Base-by-base conservation (phyloP, 1,284 basidiomycete species). In the Irpex rosettiformis region DNA sequence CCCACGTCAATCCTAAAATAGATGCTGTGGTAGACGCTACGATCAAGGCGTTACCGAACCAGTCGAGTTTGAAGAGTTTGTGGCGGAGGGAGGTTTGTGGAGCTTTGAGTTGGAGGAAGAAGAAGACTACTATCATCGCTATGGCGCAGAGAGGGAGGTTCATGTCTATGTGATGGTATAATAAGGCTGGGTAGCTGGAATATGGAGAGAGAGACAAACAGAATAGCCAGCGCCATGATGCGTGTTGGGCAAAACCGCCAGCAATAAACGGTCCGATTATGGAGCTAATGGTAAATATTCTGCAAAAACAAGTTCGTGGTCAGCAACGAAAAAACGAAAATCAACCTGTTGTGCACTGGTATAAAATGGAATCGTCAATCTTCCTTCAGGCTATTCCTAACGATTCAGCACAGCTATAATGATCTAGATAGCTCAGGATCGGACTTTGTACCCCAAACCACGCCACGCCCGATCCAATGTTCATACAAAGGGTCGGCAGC, bases 51-150 rank as follows among this genome's bases (percentile, higher is more conserved):
- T 72, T 72, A 1, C 73, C 73, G 24, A 74, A 65, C 75, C 75
- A 77, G 61, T 79, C 76, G 21, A 78, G 67, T 52, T 65, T 55
- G 3, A 48, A 57, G 11, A 77, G 48, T 59, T 76, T 77, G 40
- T 72, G 64, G n/a, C 61, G 62, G 43, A 77, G 63, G 0, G 58
- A 65, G 2, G 66, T 70, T n/a, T 65, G 68, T 2, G 77, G 77
- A 13, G 67, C 70, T 10, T 70, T 69, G 37, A 81, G 67, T 27
- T 71, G 67, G 48, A 82, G 67, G 60, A 74, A 74, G 16, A 74
- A 43, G 11, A 69, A 55, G 11, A 79, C 73, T 21, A 79, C 64
- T 4, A 65, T 58, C 29, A 74, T 24, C 7, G 58, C 54, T 21
- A 62, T 16, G 10, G 52, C 61, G 33, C 54, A 57, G 10, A 62